Evolutionary conservation across 768 basidiomycete species (phyloP), one percentile per base, ranked within the genome.

Genomic region (Tylopilus subfusipes): DNA sequence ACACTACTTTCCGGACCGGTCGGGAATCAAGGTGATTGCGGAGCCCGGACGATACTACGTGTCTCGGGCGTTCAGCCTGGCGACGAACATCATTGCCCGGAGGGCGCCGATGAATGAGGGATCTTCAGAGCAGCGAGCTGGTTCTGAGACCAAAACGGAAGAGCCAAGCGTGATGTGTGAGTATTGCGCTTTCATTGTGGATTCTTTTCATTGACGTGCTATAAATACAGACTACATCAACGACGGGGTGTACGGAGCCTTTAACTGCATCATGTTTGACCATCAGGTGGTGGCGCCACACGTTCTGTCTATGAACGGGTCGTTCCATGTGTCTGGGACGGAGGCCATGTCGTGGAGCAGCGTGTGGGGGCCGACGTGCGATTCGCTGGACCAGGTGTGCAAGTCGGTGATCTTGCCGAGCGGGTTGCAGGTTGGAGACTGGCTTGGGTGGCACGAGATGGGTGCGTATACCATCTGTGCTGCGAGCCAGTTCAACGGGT

Each of bases 391-490:
- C 75, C 89, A 90, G 68, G 93, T 99, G 53, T 86, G 79, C 65
- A 77, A 78, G 61, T 78, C 74, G 54, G 78, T 78, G 49, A 76
- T 71, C 65, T 77, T 90, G 57, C 93, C 91, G 4, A 72, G 72
- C 29, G 79, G 79, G 1, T 78, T 98, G 50, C 79, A 82, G 55
- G 93, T 97, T 8, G 97, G 97, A 8, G 97, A 99, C 69, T 99
- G 97, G 97, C 81, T 99, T 18, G 90, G 88, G n/a, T 99, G 95
- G 75, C 86, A 87, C 53, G 86, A 92, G 68, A 98, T 99, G 97
- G 97, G 97, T 29, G 97, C 97, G 30, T 99, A 99, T 75, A 98
- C 97, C n/a, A 76, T 93, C 55, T 97, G 94, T 67, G 97, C 97
- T 0, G 93, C 97, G 50, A 93, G 90, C 73, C 88, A 86, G 74